Evolutionary conservation across 2,329 filamentous ascomycete species (phyloP).

Genomic region (Amesomyces nigricolor): DNA sequence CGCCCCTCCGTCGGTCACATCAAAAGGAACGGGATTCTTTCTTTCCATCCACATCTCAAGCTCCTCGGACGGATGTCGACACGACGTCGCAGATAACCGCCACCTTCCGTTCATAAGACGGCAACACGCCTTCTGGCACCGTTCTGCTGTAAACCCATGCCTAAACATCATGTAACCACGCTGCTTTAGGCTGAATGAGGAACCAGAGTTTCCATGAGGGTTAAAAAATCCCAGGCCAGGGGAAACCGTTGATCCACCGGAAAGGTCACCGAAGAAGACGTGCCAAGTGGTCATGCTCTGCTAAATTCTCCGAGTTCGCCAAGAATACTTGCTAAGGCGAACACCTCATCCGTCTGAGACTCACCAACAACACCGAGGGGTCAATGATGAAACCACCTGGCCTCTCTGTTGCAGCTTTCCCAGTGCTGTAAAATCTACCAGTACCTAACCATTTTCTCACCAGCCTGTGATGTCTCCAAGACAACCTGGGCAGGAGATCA

Average conservation of each 20-base stretch:
- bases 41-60: conserved; percentile 19
- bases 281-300: conserved; percentile 18
- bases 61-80: neutral
- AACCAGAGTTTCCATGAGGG: conserved; percentile 17
- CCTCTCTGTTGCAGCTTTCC: neutral
- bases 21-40: conserved; percentile 12
- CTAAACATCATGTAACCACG: conserved; percentile 2
- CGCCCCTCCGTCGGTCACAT: neutral
- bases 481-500: no score
- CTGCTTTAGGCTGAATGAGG: conserved; percentile 23
- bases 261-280: conserved; percentile 10
- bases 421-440: conserved; percentile 16
- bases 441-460: conserved; percentile 1
- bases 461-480: neutral
- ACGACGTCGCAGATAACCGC: neutral
- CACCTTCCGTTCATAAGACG: conserved; percentile 16
- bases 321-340: neutral
- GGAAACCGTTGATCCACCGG: conserved; percentile 9
- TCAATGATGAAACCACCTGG: neutral
- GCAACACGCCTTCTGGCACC: neutral
- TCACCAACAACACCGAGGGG: no score
- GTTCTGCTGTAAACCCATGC: neutral
- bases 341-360: neutral
- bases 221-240: neutral
- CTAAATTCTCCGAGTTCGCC: conserved; percentile 15